Evolutionary conservation across 306 rosid species (phyloP), one percentile per base, ranked within the genome.

Genomic region (Cicer judaicum): DNA sequence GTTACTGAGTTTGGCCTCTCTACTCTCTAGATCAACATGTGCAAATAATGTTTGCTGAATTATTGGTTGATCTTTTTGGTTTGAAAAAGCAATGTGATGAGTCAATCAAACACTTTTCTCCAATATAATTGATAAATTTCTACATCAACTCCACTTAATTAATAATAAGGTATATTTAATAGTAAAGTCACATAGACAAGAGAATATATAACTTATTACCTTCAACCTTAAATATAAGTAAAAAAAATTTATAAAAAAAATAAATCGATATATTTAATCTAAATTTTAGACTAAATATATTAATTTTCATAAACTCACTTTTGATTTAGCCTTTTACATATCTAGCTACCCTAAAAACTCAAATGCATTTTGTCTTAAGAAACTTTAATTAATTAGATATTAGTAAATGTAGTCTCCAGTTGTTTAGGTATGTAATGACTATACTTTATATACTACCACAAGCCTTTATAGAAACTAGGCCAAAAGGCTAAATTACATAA

Each of bases 41-140:
- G 71, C 54, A 29, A 62, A 19, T 59, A 48, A 8, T 65, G 68
- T 1, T 13, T 21, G 57, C 2, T 61, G 14, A 43, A 67, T 78
- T 42, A 82, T 82, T 82, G 76, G 48, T 57, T 65, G 1, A 53
- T 2, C 19, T 64, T 40, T 47, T 64, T 21, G 5, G 36, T 76
- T 70, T 71, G 14, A 77, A 68, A 57, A 43, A 12, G 1, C 36
- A 47, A 15, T 7, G 9, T 14, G 24, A 8, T 66, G 40, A 29
- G 67, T 55, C 67, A 38, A 36, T 68, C 68, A 7, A 7, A 48
- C 12, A 13, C 12, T 47, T 46, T 56, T 16, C 44, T 46, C 8
- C 14, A 52, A 55, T n/a, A 14, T 70, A 12, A 47, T 12, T 47
- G 52, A 47, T 2, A 38, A 36, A 10, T 70, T 36, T 13, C 41